Conservation (phyloP, 73 alveolate genomes). For the Paramecium octaurelia region DNA sequence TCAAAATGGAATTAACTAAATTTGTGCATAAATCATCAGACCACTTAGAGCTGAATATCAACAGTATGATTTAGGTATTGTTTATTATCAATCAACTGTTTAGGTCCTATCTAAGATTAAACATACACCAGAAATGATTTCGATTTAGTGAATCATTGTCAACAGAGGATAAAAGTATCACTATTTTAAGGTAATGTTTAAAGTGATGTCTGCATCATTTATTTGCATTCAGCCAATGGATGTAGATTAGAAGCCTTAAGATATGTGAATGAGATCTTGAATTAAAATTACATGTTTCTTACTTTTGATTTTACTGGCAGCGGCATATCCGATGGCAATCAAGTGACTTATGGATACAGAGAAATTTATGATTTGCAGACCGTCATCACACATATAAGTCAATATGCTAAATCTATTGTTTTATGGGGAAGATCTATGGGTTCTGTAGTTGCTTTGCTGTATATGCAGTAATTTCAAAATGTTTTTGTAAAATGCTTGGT, state of each 20-base stretch:
- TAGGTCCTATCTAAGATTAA: background rate
- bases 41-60: background rate
- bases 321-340: background rate
- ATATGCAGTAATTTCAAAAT: background rate
- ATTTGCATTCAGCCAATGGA: constrained; percentile 29
- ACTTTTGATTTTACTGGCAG: constrained; percentile 40
- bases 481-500: background rate
- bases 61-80: background rate
- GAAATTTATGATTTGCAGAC: constrained; percentile 29
- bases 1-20: constrained; percentile 21
- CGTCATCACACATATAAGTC: background rate
- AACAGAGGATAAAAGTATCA: background rate
- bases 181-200: background rate
- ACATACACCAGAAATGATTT: background rate
- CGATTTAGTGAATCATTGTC: background rate
- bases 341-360: constrained; percentile 7
- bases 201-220: background rate
- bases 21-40: background rate
- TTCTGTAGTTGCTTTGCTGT: constrained; percentile 33
- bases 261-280: background rate
- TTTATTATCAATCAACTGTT: background rate
- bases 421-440: constrained; percentile 57
- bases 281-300: background rate
- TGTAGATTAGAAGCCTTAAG: constrained; percentile 9
- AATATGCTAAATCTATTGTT: background rate